Evolutionary conservation across 257 asterid genomes (phyloP), one percentile per base, ranked within the genome.

Genomic region (Forsythia suspensa): DNA sequence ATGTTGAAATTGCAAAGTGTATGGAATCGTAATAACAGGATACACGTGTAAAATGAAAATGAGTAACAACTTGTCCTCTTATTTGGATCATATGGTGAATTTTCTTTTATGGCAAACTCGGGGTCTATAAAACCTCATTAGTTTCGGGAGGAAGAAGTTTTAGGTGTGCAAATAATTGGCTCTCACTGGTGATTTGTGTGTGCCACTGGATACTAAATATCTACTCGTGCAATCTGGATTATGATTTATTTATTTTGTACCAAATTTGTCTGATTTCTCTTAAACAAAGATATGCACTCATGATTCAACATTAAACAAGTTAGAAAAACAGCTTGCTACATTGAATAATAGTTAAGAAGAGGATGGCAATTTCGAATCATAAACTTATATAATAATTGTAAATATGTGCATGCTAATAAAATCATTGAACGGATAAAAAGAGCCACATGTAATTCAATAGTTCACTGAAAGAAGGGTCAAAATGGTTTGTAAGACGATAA

Each of bases 351-450:
- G 18, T 61, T 2, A 6, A 59, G 71, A 39, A 3, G 16, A 21
- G 74, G 63, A 70, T 16, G 11, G 51, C 18, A 72, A 67, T 79
- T 75, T 42, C 6, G 37, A 51, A 24, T 38, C 37, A 61, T 15
- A 2, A 37, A n/a, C 72, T 76, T 71, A 48, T 36, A 51, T 52
- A 70, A 20, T 1, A 29, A 66, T 66, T 24, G 61, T 38, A 37
- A 29, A 57, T 37, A 37, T 29, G 74, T 52, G 4, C 16, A 63
- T 66, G 76, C 55, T 12, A 44, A 40, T 18, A 76, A 70, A 74
- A 80, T 24, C 71, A 59, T 65, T 77, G 77, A 57, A 68, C 36
- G 36, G 55, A 48, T 48, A 46, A 73, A 74, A 77, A 75, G 43
- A 78, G 7, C 24, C 70, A 70, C 59, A 76, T 75, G 72, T 41